Percentiles rank a stretch among this genome's conserved stretches.
These are phyloP conservation scores for Kodamaea anthophila DNA, from an alignment of 1,139 yeast genomes.

Conservation along the genomic window DNA sequence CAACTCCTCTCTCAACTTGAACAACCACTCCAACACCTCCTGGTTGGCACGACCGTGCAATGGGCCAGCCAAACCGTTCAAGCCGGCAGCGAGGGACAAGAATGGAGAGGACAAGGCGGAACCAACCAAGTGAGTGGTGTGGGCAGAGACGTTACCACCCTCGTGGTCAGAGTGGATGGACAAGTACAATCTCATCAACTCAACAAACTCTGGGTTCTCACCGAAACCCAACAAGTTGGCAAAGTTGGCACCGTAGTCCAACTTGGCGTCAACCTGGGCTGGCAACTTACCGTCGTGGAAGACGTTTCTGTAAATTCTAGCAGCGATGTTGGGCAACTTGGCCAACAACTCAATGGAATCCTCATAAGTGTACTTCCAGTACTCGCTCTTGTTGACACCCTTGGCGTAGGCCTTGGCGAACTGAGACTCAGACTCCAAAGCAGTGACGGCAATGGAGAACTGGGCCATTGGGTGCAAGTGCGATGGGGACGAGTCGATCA, in stretches of 20 bases:
- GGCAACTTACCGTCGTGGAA: constrained; percentile 83
- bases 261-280: constrained; percentile 53
- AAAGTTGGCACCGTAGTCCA: constrained; percentile 91
- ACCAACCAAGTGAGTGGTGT: constrained; percentile 94
- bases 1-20: constrained; percentile 72
- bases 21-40: constrained; percentile 92
- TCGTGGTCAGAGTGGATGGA: constrained; percentile 97
- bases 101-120: constrained; percentile 92
- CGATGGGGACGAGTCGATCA: constrained; percentile 77
- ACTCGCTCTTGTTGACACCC: constrained; percentile 81
- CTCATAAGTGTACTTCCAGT: constrained; percentile 92
- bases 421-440: constrained; percentile 83
- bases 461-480: constrained; percentile 97
- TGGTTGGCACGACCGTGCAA: constrained; percentile 98
- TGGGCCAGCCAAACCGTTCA: constrained; percentile 97
- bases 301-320: constrained; percentile 87
- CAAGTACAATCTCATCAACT: constrained; percentile 86
- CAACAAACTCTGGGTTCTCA: constrained; percentile 72
- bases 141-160: constrained; percentile 98
- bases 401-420: constrained; percentile 88
- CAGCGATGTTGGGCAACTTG: constrained; percentile 87
- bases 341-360: constrained; percentile 87
- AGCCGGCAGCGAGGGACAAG: constrained; percentile 89
- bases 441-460: constrained; percentile 86
- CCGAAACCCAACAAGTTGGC: constrained; percentile 81